Base-by-base conservation (phyloP, 1,139 yeast species). In the Yamadazyma atmosphaerica region DNA sequence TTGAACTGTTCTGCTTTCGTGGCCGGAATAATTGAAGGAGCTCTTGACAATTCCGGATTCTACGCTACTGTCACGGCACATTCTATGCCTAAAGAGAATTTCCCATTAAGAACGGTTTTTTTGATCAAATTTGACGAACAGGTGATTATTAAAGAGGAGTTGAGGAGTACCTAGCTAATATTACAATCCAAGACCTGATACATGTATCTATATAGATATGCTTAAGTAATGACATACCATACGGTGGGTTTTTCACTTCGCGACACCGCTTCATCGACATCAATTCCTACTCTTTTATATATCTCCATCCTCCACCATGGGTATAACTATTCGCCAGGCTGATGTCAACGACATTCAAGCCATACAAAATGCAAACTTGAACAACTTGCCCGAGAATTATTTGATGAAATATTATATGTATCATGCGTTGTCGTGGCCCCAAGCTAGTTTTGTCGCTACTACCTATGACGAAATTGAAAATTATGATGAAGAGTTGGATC, bases 371-470 rank as follows among this genome's bases (percentile, higher is more conserved):
- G 95, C 96, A 47, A 92, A 92, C 58, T 71, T 92, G 60, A 87
- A 86, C 50, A 92, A 92, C 55, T 72, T 92, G 49, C 98, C 99
- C 4, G 99, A 92, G 61, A 92, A 92, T 64, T 92, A 92, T 59
- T 85, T 86, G 50, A 70, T 90, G 63, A 90, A 90, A 63, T 92
- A 90, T 63, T 92, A 90, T 62, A 77, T 94, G 76, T 92, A 92
- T 61, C 99, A 92, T 61, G 77, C 89, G 14, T 68, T 90, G 41
- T 84, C 97, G 31, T 92, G 98, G 98, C 98, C 99, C 2, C 96
- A 92, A 60, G 95, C 95, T 6, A 87, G 96, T 36, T 92, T 83
- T 67, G 98, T 92, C 25, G 98, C 98, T 17, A 84, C 94, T 1
- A 86, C 94, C 1, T 81, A 65, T 51, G 76, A 71, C 39, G 65